Base-by-base conservation (phyloP, 2,329 filamentous ascomycete genomes). In the Rachicladosporium sp. region DNA sequence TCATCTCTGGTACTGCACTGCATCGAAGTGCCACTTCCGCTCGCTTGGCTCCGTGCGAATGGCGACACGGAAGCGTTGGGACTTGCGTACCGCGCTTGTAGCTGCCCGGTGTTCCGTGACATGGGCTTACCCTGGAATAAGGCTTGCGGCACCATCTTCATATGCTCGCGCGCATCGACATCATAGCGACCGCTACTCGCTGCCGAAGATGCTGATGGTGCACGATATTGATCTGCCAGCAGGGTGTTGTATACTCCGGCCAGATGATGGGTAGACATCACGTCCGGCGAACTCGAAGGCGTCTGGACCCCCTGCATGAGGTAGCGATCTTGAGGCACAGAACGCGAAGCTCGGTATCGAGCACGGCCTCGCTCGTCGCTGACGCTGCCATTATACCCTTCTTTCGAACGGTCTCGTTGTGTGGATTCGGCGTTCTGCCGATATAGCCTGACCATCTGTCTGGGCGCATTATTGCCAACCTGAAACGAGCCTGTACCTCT, bases 81-180 rank as follows among this genome's bases (percentile, higher is more conserved):
- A 27, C 39, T 41, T 8, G 32, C 35, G 35, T 37, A 31, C 10
- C 39, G 35, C 19, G 21, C 15, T 5, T 31, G 32, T 12, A 31
- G 10, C 6, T 30, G 11, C n/a, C 31, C 21, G 12, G 23, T 10
- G 4, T 37, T 30, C 35, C 33, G 42, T 4, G 42, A 32, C 21
- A 38, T 30, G 23, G 36, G 41, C 36, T 50, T 51, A 31, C 36
- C 35, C 23, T 46, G 42, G 40, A 58, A 57, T 0, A 58, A 42
- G 23, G 56, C 52, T 35, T 55, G 53, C 5, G 55, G 56, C 3
- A 57, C 46, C 45, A 58, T 47, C 38, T 52, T 59, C 51, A 57
- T 56, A 31, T 55, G 51, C 13, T 42, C 39, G 10, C 44, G 40
- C 11, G 53, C 38, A 30, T 49, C 51, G 10, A 44, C 46, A 15